Base-by-base conservation (phyloP, 164 flowering plant species). In the Pachysandra terminalis region DNA sequence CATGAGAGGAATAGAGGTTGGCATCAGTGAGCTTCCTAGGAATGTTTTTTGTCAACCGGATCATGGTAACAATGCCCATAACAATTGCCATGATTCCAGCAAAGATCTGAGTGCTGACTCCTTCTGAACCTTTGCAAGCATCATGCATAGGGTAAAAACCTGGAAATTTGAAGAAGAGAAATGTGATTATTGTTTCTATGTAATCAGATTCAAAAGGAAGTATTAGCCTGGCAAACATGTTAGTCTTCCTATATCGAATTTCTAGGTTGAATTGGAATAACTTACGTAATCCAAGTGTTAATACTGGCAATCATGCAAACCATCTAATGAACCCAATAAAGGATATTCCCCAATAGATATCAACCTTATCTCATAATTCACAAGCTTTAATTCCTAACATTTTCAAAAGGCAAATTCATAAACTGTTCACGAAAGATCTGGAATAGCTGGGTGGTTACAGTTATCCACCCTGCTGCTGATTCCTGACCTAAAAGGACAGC, bases 41-140 rank as follows among this genome's bases (percentile, higher is more conserved):
- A 86, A 91, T 80, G 84, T 73, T 86, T 12, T 80, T 73, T 0
- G 98, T 73, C 76, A 93, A 35, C 21, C 94, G 80, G 59, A 91
- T 70, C 86, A 93, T 78, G 17, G 94, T 79, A 15, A 84, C 78
- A 21, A 93, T 69, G 16, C 97, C 93, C 90, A 88, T 86, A 0
- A 87, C 80, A n/a, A 91, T 59, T 27, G 97, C 78, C 89, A 93
- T 68, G 24, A 91, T 37, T 48, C 93, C 94, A 28, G 71, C 65
- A 19, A 89, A 60, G 21, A 89, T 49, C 0, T 71, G 86, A 35
- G 71, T 73, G 74, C 77, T 82, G 9, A 72, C 0, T 52, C 81
- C 81, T 10, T 72, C 80, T 21, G 77, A 55, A 60, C 61, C 66
- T 76, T 74, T 85, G 81, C 53, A 65, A 61, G 71, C 53, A 21